Evolutionary conservation across 805 yeast genomes (phyloP).

Genomic region (Yarrowia bubula): DNA sequence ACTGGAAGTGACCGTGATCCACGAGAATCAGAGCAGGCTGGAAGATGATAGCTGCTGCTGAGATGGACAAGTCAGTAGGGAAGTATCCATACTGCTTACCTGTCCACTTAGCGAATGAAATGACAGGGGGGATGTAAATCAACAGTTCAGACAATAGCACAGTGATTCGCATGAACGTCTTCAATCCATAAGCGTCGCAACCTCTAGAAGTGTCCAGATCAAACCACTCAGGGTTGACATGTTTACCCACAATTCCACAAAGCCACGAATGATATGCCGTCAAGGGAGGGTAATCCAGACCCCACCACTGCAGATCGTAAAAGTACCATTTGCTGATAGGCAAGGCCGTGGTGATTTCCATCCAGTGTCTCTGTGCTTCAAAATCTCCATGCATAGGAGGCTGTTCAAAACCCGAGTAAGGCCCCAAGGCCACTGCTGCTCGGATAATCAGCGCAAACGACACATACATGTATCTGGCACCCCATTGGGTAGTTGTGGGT

Average conservation of each 20-base stretch:
- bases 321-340: constrained; percentile 82
- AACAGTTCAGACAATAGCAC: constrained; percentile 72
- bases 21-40: constrained; percentile 81
- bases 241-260: constrained; percentile 65
- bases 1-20: constrained; percentile 98
- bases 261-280: constrained; percentile 91
- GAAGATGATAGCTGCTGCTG: constrained; percentile 73
- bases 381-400: constrained; percentile 93
- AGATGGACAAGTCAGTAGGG: constrained; percentile 72
- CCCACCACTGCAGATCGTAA: constrained; percentile 91
- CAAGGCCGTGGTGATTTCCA: constrained; percentile 79
- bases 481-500: constrained; percentile 86
- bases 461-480: constrained; percentile 63
- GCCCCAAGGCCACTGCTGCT: constrained; percentile 84
- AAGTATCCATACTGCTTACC: constrained; percentile 56
- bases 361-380: constrained; percentile 98
- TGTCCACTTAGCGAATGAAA: constrained; percentile 66
- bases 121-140: constrained; percentile 75
- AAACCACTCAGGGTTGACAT: constrained; percentile 73
- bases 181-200: constrained; percentile 60
- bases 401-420: constrained; percentile 68
- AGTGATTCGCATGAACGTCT: constrained; percentile 81
- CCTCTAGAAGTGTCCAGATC: constrained; percentile 72
- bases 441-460: constrained; percentile 68
- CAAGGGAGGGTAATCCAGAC: constrained; percentile 93